These are phyloP conservation scores for Xerocomellus chrysenteron DNA, from an alignment of 768 basidiomycete species.

Conservation along the genomic window DNA sequence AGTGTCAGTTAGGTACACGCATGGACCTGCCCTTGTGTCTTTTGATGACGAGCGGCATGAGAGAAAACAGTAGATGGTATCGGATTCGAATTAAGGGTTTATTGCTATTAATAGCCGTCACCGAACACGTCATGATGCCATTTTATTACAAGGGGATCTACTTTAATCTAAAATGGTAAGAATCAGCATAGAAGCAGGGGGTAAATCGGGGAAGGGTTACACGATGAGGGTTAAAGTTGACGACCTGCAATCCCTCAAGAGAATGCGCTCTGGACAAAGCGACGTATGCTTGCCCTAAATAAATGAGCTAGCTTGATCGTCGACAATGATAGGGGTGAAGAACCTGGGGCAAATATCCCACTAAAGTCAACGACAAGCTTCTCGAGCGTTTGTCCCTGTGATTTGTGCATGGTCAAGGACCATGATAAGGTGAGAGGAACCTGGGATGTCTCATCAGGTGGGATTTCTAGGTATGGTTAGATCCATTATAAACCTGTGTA, in stretches of 20 bases:
- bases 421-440: neutral
- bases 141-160: no score
- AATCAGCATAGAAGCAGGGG: no score
- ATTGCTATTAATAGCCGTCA: no score
- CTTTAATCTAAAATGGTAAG: no score
- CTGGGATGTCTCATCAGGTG: neutral
- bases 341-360: neutral
- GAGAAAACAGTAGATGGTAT: no score
- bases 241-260: neutral
- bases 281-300: neutral
- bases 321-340: no score
- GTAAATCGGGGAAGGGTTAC: no score
- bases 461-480: accelerated
- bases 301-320: neutral
- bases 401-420: neutral
- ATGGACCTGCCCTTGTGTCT: no score
- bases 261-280: neutral
- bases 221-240: neutral
- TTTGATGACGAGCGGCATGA: no score
- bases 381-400: neutral
- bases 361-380: neutral
- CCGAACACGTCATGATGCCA: no score
- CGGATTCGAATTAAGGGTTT: no score
- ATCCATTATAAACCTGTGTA: neutral
- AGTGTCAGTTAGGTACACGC: no score